Percentiles rank a stretch among this genome's conserved stretches.
phyloP scores from a whole-genome alignment of 345 rosid genomes.

The Eutrema heterophyllum region DNA sequence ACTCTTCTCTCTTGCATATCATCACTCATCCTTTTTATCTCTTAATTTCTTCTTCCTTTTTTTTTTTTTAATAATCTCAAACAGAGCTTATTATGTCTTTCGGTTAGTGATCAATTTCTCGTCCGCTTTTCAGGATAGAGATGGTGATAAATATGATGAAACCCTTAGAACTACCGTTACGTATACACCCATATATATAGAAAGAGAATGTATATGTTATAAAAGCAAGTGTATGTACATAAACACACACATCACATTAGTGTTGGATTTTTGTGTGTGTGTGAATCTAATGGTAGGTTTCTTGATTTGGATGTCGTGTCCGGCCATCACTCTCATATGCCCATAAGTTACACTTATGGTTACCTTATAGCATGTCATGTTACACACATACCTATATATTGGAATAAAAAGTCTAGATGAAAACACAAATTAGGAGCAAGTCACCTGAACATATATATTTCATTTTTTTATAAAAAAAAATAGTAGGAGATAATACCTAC shows the following conservation, averaged over 20 bases:
- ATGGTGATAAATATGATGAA: conserved; percentile 21
- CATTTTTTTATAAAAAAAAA: background rate
- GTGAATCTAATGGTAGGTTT: background rate
- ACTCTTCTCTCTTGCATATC: background rate
- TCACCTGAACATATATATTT: conserved; percentile 13
- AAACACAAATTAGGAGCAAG: background rate
- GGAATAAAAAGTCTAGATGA: background rate
- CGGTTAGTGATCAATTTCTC: background rate
- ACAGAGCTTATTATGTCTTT: background rate
- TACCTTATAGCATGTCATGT: conserved; percentile 16
- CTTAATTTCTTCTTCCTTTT: background rate
- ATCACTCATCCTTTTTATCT: background rate
- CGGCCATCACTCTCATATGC: conserved; percentile 23
- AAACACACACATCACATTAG: background rate
- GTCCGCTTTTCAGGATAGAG: background rate
- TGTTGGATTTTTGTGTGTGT: background rate
- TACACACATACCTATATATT: conserved; percentile 1
- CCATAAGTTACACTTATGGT: conserved; percentile 12
- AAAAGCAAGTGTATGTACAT: background rate
- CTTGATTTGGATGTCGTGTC: conserved; percentile 20
- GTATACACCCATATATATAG: conserved; percentile 10
- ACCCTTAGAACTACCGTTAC: conserved; percentile 12
- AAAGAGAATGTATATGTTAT: background rate
- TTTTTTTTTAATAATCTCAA: background rate
- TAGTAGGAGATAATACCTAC: background rate